These are phyloP conservation scores for Catunica adiposa DNA, from an alignment of 2,329 filamentous ascomycete genomes.

Conservation along the genomic window DNA sequence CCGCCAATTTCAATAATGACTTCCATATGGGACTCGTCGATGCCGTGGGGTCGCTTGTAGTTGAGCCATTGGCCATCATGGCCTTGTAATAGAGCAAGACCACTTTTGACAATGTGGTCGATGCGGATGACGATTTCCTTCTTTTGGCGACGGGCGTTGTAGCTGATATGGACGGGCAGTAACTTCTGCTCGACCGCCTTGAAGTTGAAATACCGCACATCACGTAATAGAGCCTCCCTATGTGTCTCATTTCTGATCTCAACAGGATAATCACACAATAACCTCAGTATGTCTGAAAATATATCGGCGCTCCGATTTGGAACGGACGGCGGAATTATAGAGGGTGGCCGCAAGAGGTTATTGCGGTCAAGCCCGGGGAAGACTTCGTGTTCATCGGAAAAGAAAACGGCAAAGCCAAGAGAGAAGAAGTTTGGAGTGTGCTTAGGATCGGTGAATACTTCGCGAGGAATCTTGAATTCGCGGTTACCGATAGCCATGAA, in stretches of 20 bases:
- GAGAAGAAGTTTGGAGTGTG: constrained; percentile 96
- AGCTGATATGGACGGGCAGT: constrained; percentile 58
- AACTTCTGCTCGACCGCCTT: constrained; percentile 80
- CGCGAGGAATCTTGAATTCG: constrained; percentile 78
- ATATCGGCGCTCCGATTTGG: constrained; percentile 67
- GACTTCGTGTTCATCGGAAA: constrained; percentile 59
- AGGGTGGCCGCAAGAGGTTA: constrained; percentile 67
- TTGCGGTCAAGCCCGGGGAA: constrained; percentile 74
- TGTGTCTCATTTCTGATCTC: constrained; percentile 62
- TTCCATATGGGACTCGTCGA: constrained; percentile 52
- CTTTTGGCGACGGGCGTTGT: constrained; percentile 50
- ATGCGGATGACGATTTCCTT: constrained; percentile 66
- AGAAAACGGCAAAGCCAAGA: constrained; percentile 76
- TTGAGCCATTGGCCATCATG: constrained; percentile 39
- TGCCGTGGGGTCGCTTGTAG: constrained; percentile 62
- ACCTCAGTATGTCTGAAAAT: constrained; percentile 66
- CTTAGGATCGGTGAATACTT: constrained; percentile 69
- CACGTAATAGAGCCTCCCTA: constrained; percentile 58
- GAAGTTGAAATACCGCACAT: constrained; percentile 86
- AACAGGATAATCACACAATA: constrained; percentile 71
- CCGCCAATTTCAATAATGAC: constrained; percentile 66
- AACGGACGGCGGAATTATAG: constrained; percentile 67
- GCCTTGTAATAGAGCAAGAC: constrained; percentile 34
- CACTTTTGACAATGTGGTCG: constrained; percentile 78
- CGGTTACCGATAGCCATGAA: constrained; percentile 79